These are phyloP conservation scores for Phytophthora brassicae DNA, from an alignment of 352 stramenopile species.

Conservation along the genomic window DNA sequence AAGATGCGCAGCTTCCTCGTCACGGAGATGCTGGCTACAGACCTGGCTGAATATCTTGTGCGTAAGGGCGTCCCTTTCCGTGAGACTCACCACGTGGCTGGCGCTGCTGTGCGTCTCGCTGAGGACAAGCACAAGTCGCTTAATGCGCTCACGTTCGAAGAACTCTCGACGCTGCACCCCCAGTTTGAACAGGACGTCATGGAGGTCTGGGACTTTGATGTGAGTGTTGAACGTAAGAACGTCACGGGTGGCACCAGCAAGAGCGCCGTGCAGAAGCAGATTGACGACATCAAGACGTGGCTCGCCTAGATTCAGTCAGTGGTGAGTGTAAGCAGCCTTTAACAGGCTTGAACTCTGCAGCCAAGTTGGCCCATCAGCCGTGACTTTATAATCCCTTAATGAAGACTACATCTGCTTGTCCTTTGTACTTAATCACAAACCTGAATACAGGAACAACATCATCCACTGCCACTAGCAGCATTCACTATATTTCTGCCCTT, in stretches of 20 bases:
- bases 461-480: neutral
- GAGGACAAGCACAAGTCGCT: conserved; percentile 89
- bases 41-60: conserved; percentile 99
- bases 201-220: conserved; percentile 90
- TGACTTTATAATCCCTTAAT: conserved; percentile 19
- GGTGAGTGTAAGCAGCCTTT: too few species aligned
- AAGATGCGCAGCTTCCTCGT: conserved; percentile 95
- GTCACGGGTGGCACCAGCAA: conserved; percentile 21
- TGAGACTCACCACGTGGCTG: conserved; percentile 99
- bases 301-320: conserved; percentile 46
- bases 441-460: too few species aligned
- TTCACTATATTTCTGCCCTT: conserved; percentile 25
- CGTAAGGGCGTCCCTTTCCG: conserved; percentile 98
- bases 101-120: conserved; percentile 90
- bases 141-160: conserved; percentile 86
- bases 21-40: conserved; percentile 99
- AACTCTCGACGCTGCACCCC: conserved; percentile 87
- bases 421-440: too few species aligned
- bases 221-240: conserved; percentile 91
- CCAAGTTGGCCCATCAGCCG: neutral
- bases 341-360: too few species aligned
- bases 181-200: conserved; percentile 90
- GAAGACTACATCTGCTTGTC: neutral
- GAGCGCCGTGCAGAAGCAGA: neutral
- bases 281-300: conserved; percentile 74